These are phyloP conservation scores for Aspergillaceae sp. DNA, from an alignment of 2,329 filamentous ascomycete genomes.

Conservation along the genomic window DNA sequence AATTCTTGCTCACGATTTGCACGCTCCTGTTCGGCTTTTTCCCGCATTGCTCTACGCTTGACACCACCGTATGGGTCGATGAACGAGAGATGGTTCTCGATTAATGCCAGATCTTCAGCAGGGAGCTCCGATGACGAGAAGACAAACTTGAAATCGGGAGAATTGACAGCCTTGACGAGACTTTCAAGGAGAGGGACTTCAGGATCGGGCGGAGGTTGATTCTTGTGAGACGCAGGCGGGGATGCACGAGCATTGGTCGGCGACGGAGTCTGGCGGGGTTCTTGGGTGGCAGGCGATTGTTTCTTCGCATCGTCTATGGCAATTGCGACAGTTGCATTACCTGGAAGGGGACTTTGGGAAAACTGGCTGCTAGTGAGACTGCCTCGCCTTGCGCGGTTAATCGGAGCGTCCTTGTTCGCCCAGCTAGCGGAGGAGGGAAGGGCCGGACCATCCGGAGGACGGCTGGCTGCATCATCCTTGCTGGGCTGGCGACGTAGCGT, in stretches of 20 bases:
- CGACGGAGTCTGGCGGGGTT: conserved; percentile 18
- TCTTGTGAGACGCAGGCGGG: conserved; percentile 9
- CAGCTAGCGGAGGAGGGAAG: conserved; percentile 88
- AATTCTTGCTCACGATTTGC: conserved; percentile 47
- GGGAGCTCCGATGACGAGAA: conserved; percentile 43
- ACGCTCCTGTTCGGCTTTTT: conserved; percentile 57
- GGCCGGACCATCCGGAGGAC: conserved; percentile 70
- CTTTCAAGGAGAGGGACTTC: conserved; percentile 29
- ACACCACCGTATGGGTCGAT: conserved; percentile 77
- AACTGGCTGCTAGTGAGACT: conserved; percentile 76
- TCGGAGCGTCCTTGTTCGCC: conserved; percentile 62
- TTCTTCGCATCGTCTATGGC: conserved; percentile 30
- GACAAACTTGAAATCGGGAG: conserved; percentile 44
- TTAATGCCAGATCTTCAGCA: conserved; percentile 43
- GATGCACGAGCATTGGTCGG: conserved; percentile 15
- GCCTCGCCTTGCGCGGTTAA: conserved; percentile 56
- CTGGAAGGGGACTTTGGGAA: conserved; percentile 67
- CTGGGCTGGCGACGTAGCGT: conserved; percentile 67
- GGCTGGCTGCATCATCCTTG: conserved; percentile 58
- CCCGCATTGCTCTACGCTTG: conserved; percentile 68
- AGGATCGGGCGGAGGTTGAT: conserved; percentile 11
- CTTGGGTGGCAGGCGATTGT: conserved; percentile 16
- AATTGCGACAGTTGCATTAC: conserved; percentile 36
- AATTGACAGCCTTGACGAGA: conserved; percentile 40
- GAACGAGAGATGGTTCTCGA: conserved; percentile 60